Base-by-base conservation (phyloP, 129 eudicot species). In the carrot (Daucus carota) region DNA sequence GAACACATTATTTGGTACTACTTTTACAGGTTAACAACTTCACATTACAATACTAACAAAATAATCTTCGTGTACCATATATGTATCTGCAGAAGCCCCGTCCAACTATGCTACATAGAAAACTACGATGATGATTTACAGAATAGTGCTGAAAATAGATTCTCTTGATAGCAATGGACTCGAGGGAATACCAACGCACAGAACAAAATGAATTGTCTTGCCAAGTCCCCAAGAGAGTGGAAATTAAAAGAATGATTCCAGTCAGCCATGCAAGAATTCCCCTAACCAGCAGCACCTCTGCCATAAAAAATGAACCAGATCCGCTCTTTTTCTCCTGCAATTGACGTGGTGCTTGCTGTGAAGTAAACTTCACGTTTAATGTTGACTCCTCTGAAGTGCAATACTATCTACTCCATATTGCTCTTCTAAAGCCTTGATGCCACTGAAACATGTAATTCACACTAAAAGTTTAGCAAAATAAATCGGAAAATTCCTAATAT, bases 171-270 rank as follows among this genome's bases (percentile, higher is more conserved):
- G n/a, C 33, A 36, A 43, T 29, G n/a, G n/a, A 29, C 38, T 62
- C 31, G 12, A 42, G 32, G 36, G 33, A 17, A 71, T 43, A 26
- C 69, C 18, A 8, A 71, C 26, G 26, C n/a, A 71, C 57, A 71
- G 85, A 70, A 89, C n/a, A n/a, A n/a, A n/a, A n/a, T n/a, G n/a
- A n/a, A n/a, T n/a, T n/a, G n/a, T n/a, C n/a, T n/a, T n/a, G n/a
- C n/a, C n/a, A n/a, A n/a, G n/a, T n/a, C 90, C 97, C 99, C 65
- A 94, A 75, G 75, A 91, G 84, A 54, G 97, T 89, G 84, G 99
- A 78, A 79, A 94, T 71, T 72, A 94, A 29, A 75, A 94, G 86
- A 63, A 94, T 79, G 76, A 94, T 84, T 83, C 99, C 99, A 0
- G 99, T 91, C 10, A 82, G 81, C 99, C 99, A 94, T 36, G 99